Evolutionary conservation across 768 basidiomycete species (phyloP), one percentile per base, ranked within the genome.

Genomic region (Russula emetica): DNA sequence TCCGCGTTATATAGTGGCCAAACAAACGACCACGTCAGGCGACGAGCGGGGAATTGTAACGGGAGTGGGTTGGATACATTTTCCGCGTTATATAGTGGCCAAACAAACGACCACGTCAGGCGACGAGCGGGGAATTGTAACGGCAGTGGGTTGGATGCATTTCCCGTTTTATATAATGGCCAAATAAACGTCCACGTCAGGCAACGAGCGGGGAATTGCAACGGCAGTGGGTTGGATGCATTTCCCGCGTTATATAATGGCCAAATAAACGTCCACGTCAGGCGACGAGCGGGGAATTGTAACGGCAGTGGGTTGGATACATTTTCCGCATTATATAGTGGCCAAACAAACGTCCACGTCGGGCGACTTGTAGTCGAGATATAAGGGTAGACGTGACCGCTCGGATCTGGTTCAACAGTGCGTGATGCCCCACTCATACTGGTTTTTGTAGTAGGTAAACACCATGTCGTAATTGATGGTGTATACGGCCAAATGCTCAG

Each of bases 381-480:
- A 61, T 54, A 66, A 0, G 66, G 66, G 30, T 61, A 66, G 24
- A 54, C 38, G 44, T 52, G 42, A 38, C 24, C 18, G 16, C 10
- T 36, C 54, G 45, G 44, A 47, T 49, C 24, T n/a, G 34, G 52
- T 38, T 24, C 22, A 18, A 6, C 38, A 1, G 22, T 18, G n/a
- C 24, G 6, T 22, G 44, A 47, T 50, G 34, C 38, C 18, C 34
- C 42, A 26, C 32, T 58, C 30, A n/a, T n/a, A 36, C 36, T n/a
- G 10, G 16, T 14, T 34, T 58, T 22, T 26, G 62, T 4, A 22
- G 13, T n/a, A 8, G 28, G 38, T 20, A 36, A 49, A 28, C 32
- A 81, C 81, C 82, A 80, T 82, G 76, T 77, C 7, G 78, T 80
- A 8, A 80, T 82, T 36, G 76, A 74, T 20, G 82, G 83, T 30